Evolutionary conservation across 805 yeast species (phyloP), one percentile per base, ranked within the genome.

Genomic region (Suhomyces emberorum): DNA sequence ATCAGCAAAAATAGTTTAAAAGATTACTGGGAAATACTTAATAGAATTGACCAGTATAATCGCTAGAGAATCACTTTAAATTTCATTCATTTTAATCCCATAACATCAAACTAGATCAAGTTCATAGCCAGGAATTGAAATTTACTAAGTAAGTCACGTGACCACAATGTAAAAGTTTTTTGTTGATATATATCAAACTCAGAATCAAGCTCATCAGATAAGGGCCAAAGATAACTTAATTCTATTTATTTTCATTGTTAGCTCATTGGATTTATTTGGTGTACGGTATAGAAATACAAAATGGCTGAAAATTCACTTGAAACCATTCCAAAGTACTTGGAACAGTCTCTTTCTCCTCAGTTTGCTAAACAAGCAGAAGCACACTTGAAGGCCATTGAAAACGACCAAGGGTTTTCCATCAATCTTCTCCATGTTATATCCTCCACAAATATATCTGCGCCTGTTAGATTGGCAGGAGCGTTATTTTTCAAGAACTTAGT

Each of bases 401-500:
- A 59, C 1, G 70, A 70, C 34, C 77, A 77, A 23, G 95, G 95
- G 3, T 93, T 93, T 58, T 72, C 95, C 7, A 65, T 87, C 31
- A 75, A 80, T 20, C 63, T 93, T 25, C 62, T 93, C 37, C 88
- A 84, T 52, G 76, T 89, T 12, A 85, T 88, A 22, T 88, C 95
- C 4, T 72, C 83, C 11, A 54, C 68, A 20, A 69, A 70, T 28
- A 52, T 80, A 28, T 70, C 74, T 3, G 55, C 59, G 4, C 66
- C 84, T 2, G 76, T 83, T 1, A 72, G 97, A 43, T 66, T 89
- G 32, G 96, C 98, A 1, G 95, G 86, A 14, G 88, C 96, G 1
- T 65, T 95, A 35, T 88, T 83, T 61, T 88, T 93, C 65, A 93
- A 93, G 58, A 93, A 93, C 57, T 74, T 88, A 43, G 72, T 93